Conservation (phyloP, 305 asterid species). For the Fraxinus velutina region DNA sequence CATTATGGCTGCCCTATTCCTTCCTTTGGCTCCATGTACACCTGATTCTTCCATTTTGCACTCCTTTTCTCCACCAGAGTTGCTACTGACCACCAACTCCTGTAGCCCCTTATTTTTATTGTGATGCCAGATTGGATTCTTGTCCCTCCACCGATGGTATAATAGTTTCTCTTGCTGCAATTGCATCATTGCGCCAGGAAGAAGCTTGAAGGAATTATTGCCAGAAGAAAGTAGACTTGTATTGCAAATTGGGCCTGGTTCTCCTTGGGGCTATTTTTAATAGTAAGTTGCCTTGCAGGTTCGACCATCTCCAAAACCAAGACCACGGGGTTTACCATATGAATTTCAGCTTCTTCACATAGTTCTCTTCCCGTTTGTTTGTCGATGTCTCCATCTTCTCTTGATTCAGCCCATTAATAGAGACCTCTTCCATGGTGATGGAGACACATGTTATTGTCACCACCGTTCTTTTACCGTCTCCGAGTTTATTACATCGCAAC, state of each 20-base stretch:
- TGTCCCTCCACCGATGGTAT: not conserved
- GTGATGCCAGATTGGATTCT: not conserved
- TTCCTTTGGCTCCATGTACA: not conserved
- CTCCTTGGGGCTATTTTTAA: not conserved
- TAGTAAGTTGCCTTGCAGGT: not conserved
- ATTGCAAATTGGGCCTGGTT: not conserved
- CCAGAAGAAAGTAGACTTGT: not conserved
- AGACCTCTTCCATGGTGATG: not conserved
- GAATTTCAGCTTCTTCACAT: not conserved
- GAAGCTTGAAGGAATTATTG: not conserved
- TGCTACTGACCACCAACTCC: not conserved
- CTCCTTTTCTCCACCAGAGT: not conserved
- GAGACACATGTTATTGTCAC: not conserved
- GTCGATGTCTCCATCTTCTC: not conserved
- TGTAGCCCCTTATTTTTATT: not conserved
- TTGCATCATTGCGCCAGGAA: not conserved
- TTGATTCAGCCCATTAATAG: not conserved
- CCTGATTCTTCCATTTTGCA: not conserved
- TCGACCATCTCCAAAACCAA: not conserved
- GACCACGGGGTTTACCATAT: not conserved
- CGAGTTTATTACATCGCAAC: not conserved
- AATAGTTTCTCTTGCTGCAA: not conserved
- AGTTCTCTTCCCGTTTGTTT: not conserved
- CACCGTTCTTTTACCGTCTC: not conserved
- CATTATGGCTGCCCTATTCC: not conserved